Base-by-base conservation (phyloP, 139 green algal species). In the Chlorella vulgaris region DNA sequence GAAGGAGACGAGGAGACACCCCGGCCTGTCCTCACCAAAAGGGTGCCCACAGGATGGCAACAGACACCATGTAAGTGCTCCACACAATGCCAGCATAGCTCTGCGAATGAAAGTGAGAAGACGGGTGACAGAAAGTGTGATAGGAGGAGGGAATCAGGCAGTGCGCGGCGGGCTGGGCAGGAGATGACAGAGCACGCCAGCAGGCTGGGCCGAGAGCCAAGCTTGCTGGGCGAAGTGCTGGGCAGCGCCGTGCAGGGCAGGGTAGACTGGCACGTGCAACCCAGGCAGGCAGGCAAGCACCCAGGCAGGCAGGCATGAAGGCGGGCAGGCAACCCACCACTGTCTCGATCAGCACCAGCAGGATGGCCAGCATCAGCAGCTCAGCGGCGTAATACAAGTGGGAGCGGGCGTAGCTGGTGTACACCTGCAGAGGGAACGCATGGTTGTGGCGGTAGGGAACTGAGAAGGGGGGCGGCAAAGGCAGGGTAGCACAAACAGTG, bases 381-480 rank as follows among this genome's bases (percentile, higher is more conserved):
- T 94, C 89, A 33, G 87, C 84, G 58, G 88, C 92, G 65, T 88
- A 88, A 81, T 93, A 94, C 43, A 96, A 86, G 80, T 96, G 92
- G 35, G 67, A 86, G 80, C 91, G 83, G 39, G 85, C 86, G 78
- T 93, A 94, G 76, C 88, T 83, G 43, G 71, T 71, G 69, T 88
- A 88, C 63, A 88, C 83, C 74, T 80, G 87, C 86, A 85, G 36
- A 85, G n/a, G 39, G 76, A 66, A 65, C 8, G 31, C 3, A 33
- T 29, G 21, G 21, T 28, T 28, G 55, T n/a, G 21, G 15, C 22
- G 21, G 55, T 65, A 29, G 47, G 47, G 47, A 24, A 58, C 13
- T 58, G 15, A n/a, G n/a, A n/a, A n/a, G n/a, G n/a, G n/a, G n/a
- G n/a, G n/a, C n/a, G n/a, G n/a, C n/a, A n/a, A n/a, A n/a, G n/a